Conservation (phyloP, 805 yeast genomes). For the Lachancea sp. region DNA sequence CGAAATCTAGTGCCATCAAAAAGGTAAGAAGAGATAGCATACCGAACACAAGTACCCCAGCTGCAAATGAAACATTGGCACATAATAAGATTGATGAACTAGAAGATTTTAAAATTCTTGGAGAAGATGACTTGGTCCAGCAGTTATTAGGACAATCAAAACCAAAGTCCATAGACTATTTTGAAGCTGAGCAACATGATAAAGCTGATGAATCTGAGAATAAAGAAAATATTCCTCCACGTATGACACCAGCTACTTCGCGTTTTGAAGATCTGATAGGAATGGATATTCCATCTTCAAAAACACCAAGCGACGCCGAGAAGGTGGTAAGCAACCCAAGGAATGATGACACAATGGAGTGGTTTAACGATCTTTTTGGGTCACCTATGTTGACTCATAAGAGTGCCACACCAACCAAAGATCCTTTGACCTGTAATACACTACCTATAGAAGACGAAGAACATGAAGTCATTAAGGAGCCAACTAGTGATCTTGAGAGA, state of each 20-base stretch:
- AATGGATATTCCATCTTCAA: constrained; percentile 7
- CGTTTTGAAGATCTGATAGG: constrained; percentile 9
- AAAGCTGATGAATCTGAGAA: constrained; percentile 13
- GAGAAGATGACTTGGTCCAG: neutral
- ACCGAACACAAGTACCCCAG: constrained; percentile 1
- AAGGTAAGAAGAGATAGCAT: constrained; percentile 7
- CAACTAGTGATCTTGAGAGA: constrained; percentile 25
- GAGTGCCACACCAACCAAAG: constrained; percentile 3
- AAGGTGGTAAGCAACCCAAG: constrained; percentile 2
- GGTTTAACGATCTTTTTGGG: constrained; percentile 10
- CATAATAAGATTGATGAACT: constrained; percentile 3
- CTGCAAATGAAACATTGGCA: neutral
- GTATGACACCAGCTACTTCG: neutral
- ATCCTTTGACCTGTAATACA: constrained; percentile 11
- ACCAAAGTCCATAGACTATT: constrained; percentile 2
- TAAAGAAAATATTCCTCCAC: constrained; percentile 27
- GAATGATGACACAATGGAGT: constrained; percentile 8
- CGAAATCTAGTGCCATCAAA: constrained; percentile 3
- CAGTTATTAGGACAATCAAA: constrained; percentile 4
- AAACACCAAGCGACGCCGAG: constrained; percentile 11
- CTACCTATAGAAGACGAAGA: constrained; percentile 19
- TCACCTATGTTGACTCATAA: constrained; percentile 5
- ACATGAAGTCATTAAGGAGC: constrained; percentile 5
- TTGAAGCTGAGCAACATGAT: constrained; percentile 4
- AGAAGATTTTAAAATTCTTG: constrained; percentile 2